A percentile compares a stretch with the other conserved stretches of the same genome.
phyloP scores from a whole-genome alignment of 2,329 filamentous ascomycete genomes.

The Fusarium chlamydosporum region DNA sequence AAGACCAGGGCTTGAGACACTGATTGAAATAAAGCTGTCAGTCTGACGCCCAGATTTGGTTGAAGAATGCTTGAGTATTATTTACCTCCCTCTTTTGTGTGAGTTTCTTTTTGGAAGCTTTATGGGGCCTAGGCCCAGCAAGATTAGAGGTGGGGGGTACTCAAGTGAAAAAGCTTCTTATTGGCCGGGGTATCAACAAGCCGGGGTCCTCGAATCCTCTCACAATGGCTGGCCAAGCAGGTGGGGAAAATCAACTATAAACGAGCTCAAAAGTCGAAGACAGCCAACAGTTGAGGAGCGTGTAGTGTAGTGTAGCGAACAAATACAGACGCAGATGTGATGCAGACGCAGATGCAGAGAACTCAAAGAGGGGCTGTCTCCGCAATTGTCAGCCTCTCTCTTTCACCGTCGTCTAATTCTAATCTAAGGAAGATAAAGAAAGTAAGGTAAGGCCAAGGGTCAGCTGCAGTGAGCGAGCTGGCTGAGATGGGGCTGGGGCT shows the following conservation, averaged over 20 bases:
- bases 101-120: conserved; percentile 12
- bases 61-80: not conserved
- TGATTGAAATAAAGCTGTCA: conserved; percentile 1
- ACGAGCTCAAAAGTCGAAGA: conserved; percentile 30
- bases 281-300: conserved; percentile 33
- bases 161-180: conserved; percentile 3
- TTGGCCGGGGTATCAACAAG: not conserved
- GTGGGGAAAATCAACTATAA: conserved; percentile 27
- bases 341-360: conserved; percentile 1
- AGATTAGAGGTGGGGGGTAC: conserved; percentile 12
- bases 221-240: conserved; percentile 9
- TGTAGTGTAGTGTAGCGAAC: conserved; percentile 6
- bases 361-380: conserved; percentile 44
- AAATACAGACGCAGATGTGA: conserved; percentile 8
- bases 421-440: not conserved
- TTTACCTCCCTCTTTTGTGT: not conserved
- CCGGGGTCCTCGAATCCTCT: conserved; percentile 24
- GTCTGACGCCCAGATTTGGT: too few relatives aligned
- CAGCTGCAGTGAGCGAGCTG: conserved; percentile 40
- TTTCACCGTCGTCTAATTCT: conserved; percentile 1
- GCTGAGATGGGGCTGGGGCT: conserved; percentile 30
- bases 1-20: conserved; percentile 11
- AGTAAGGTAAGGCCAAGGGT: conserved; percentile 16
- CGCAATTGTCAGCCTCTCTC: conserved; percentile 49
- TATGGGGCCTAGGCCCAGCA: conserved; percentile 5